These are phyloP conservation scores for Ogataea trehaloabstinens DNA, from an alignment of 805 yeast species.

Conservation along the genomic window DNA sequence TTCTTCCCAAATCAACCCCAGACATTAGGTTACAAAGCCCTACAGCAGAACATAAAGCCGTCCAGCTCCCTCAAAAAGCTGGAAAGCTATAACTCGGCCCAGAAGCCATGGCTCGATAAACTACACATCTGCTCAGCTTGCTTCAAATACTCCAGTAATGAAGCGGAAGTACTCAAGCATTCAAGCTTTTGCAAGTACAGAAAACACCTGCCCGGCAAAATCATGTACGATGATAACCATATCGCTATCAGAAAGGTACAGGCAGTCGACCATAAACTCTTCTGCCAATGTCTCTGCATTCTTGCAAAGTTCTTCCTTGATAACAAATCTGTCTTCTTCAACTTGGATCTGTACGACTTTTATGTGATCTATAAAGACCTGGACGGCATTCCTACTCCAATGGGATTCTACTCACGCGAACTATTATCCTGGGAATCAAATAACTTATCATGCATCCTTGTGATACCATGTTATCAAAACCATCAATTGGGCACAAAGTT, in stretches of 20 bases:
- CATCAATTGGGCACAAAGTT: slow-evolving; percentile 72
- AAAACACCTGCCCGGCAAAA: slow-evolving; percentile 55
- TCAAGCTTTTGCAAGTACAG: slow-evolving; percentile 39
- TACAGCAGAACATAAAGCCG: slow-evolving; percentile 22
- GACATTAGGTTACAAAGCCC: slow-evolving; percentile 42
- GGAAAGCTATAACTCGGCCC: slow-evolving; percentile 12
- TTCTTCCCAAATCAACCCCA: slow-evolving; percentile 47
- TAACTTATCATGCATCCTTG: slow-evolving; percentile 86
- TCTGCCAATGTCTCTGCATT: slow-evolving; percentile 78
- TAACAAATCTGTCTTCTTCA: slow-evolving; percentile 83
- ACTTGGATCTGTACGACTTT: slow-evolving; percentile 76
- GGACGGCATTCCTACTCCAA: slow-evolving; percentile 45
- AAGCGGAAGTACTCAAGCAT: slow-evolving; percentile 50
- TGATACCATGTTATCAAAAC: slow-evolving; percentile 90
- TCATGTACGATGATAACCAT: slow-evolving; percentile 60
- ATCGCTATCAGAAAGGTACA: slow-evolving; percentile 62
- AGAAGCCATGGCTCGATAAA: slow-evolving; percentile 52
- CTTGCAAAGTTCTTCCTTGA: slow-evolving; percentile 88
- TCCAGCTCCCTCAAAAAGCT: slow-evolving; percentile 18
- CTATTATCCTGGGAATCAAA: slow-evolving; percentile 73
- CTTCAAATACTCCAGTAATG: slow-evolving; percentile 69
- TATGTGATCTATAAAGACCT: slow-evolving; percentile 64
- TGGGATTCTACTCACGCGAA: slow-evolving; percentile 94
- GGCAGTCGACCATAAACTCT: slow-evolving; percentile 62
- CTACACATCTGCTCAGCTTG: slow-evolving; percentile 78